A percentile compares a stretch with the other conserved stretches of the same genome.
Conservation (phyloP, 495 filamentous ascomycete species). For the Poronia punctata region DNA sequence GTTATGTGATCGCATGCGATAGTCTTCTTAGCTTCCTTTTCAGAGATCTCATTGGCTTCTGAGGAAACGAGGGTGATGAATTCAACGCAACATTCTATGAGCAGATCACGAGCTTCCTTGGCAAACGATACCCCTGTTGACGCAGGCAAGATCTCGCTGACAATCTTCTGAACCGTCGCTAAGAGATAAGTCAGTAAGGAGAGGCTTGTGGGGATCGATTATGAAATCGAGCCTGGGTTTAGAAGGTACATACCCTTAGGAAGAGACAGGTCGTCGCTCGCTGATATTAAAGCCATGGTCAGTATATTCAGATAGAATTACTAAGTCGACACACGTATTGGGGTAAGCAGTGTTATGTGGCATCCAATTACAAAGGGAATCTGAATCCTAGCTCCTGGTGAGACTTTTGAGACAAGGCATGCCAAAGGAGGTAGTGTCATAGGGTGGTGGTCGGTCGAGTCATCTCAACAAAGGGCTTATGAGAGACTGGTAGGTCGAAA, state of each 20-base stretch:
- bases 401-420: background rate
- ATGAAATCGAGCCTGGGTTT: background rate
- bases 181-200: background rate
- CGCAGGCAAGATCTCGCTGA: conserved; percentile 80
- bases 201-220: background rate
- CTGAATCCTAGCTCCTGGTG: too few relatives aligned
- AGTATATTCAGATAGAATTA: conserved; percentile 15
- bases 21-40: conserved; percentile 97
- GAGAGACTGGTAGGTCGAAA: background rate
- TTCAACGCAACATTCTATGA: conserved; percentile 98
- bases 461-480: conserved; percentile 1
- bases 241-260: conserved; percentile 65
- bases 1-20: conserved; percentile 96
- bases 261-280: conserved; percentile 85
- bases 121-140: conserved; percentile 64
- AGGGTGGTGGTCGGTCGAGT: too few relatives aligned
- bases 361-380: too few relatives aligned
- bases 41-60: conserved; percentile 96
- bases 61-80: conserved; percentile 97
- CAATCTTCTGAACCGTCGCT: conserved; percentile 98
- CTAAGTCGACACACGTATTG: too few relatives aligned
- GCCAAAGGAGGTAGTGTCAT: too few relatives aligned
- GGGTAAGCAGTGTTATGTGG: too few relatives aligned
- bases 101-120: conserved; percentile 86
- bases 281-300: conserved; percentile 34